Evolutionary conservation across 2,329 filamentous ascomycete genomes (phyloP), one percentile per base, ranked within the genome.

Genomic region (Microcera coccophila): DNA sequence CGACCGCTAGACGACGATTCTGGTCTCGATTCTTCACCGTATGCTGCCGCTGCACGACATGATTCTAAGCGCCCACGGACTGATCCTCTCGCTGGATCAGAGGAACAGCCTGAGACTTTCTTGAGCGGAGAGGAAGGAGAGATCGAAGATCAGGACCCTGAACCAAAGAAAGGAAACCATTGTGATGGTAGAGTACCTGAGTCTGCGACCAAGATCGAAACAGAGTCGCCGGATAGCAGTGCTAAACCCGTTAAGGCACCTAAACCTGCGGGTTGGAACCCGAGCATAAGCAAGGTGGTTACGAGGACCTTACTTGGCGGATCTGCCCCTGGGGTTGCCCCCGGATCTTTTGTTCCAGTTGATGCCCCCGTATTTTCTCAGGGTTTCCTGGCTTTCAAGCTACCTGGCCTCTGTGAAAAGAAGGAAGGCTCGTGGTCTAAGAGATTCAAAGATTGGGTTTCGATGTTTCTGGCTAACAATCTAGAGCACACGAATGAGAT

Each of bases 401-500:
- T 67, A 8, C 64, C 64, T 5, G 49, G 44, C 7, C 52, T 64
- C 28, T 28, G 56, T 4, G 39, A 54, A 8, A 58, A 54, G 34
- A 54, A 54, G 18, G 52, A 59, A 12, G 61, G 61, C 9, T 61
- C 62, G 4, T 69, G 65, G 66, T 45, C 50, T n/a, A 49, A 50
- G n/a, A 53, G 64, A 37, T 61, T 68, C 41, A 56, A 60, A 37
- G 61, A 62, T 38, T 69, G 66, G 66, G 50, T 57, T 20, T 54
- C 55, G 12, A 53, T 56, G 4, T 64, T 69, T 28, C 57, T 50
- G 38, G 35, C 43, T 3, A 44, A 46, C 40, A 68, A 68, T 39
- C 29, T 38, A 11, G 44, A 52, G 4, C 46, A 49, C 15, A 33
- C 50, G 20, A 26, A 45, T 18, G 41, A 45, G 24, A 55, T 66